Conservation (phyloP, 2,329 filamentous ascomycete species). For the Apiospora kogelbergensis region DNA sequence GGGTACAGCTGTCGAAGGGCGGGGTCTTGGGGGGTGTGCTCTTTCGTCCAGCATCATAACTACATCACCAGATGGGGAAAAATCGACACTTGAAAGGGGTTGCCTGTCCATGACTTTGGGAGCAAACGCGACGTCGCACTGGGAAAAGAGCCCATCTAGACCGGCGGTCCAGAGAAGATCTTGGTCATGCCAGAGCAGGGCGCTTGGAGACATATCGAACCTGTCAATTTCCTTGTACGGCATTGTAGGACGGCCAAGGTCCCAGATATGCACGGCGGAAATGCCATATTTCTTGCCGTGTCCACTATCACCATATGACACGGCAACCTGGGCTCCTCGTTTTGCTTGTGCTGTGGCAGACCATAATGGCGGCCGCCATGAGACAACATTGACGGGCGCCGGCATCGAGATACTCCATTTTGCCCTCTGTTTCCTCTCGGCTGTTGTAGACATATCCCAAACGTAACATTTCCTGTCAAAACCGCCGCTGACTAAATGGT, state of each 20-base stretch:
- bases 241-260: slow-evolving; percentile 65
- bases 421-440: slow-evolving; percentile 64
- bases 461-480: slow-evolving; percentile 62
- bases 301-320: slow-evolving; percentile 59
- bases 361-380: slow-evolving; percentile 66
- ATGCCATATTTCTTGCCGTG: slow-evolving; percentile 55
- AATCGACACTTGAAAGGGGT: slow-evolving; percentile 59
- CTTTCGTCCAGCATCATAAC: slow-evolving; percentile 64
- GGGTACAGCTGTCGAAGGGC: slow-evolving; percentile 22
- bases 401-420: slow-evolving; percentile 62
- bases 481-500: slow-evolving; percentile 64
- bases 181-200: slow-evolving; percentile 63
- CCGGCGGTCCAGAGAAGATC: slow-evolving; percentile 68
- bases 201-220: slow-evolving; percentile 57
- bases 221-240: slow-evolving; percentile 65
- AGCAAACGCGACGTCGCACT: slow-evolving; percentile 65
- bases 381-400: slow-evolving; percentile 57
- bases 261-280: slow-evolving; percentile 64
- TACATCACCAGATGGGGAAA: slow-evolving; percentile 59
- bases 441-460: slow-evolving; percentile 62
- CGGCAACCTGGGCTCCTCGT: slow-evolving; percentile 61
- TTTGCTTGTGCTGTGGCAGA: slow-evolving; percentile 62
- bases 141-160: slow-evolving; percentile 60
- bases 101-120: slow-evolving; percentile 63
- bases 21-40: slow-evolving; percentile 43